Conservation (phyloP, 495 filamentous ascomycete species). For the Oidiodendron maius region DNA sequence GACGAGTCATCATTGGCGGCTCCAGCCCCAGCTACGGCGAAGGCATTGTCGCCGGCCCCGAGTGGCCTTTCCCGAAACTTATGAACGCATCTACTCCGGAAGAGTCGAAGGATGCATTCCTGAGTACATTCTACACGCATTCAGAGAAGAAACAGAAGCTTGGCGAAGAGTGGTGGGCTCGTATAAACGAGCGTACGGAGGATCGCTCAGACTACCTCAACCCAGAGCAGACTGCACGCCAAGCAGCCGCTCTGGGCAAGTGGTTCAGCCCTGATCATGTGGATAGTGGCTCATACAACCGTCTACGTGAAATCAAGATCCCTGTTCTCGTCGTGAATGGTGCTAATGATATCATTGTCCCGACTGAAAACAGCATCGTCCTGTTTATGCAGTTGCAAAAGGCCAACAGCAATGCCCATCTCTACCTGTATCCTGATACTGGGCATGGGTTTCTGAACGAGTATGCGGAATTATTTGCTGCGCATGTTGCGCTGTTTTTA, state of each 20-base stretch:
- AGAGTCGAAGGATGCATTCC: constrained; percentile 7
- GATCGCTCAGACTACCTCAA: constrained; percentile 4
- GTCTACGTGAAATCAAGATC: constrained; percentile 24
- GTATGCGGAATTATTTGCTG: constrained; percentile 22
- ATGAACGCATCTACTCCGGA: constrained; percentile 2
- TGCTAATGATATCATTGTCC: constrained; percentile 28
- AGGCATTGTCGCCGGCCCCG: background rate
- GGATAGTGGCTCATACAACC: constrained; percentile 21
- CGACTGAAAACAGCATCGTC: constrained; percentile 26
- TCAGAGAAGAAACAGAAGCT: background rate
- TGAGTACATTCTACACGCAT: constrained; percentile 7
- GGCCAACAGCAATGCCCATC: constrained; percentile 24
- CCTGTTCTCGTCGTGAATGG: constrained; percentile 31
- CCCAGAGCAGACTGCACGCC: background rate
- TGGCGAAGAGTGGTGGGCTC: constrained; percentile 3
- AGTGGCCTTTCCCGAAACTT: constrained; percentile 1
- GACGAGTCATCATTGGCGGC: constrained; percentile 5
- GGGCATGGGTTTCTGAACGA: constrained; percentile 27
- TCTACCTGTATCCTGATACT: constrained; percentile 28
- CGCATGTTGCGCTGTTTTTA: constrained; percentile 18
- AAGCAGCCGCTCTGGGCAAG: background rate
- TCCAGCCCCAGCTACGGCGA: constrained; percentile 1
- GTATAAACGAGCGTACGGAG: constrained; percentile 1
- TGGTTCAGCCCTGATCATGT: constrained; percentile 7
- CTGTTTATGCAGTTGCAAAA: constrained; percentile 19